Evolutionary conservation across 2,329 filamentous ascomycete species (phyloP), one percentile per base, ranked within the genome.

Genomic region (Cladosporium sp.): DNA sequence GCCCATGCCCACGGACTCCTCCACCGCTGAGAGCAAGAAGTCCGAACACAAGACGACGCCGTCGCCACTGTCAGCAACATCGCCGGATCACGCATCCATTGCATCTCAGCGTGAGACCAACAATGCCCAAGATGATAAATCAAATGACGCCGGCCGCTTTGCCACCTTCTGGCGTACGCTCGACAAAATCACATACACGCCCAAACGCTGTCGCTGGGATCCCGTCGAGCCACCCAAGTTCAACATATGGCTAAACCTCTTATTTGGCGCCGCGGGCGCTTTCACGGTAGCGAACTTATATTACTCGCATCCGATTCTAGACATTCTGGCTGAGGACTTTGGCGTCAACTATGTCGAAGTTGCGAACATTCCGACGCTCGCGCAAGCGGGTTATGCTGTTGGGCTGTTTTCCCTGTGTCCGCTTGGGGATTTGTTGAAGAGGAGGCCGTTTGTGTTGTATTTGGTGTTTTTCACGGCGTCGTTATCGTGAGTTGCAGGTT

Each of bases 261-360:
- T 93, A 1, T 92, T 92, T 67, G 88, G 84, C 1, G 84, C 90
- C 71, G 89, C 85, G 0, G 83, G 79, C 0, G 84, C 88, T 4
- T 88, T 92, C 69, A 91, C 89, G 0, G 91, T 93, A 7, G 91
- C 91, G 21, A 93, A 93, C 70, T 80, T 94, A 3, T 94, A 94
- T 78, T 93, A 94, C 77, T 91, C 86, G 66, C 91, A 93, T 71
- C 90, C 91, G 0, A 91, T 94, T 56, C 80, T 94, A 26, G 92
- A 93, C 73, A 86, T 90, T 59, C 83, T 95, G 48, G 91, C 91
- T 0, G 76, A 82, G 11, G 88, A 90, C 18, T 94, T 95, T 72
- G 73, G 84, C 62, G 88, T 94, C 57, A 84, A 83, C 10, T 89
- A 92, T 72, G 90, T 92, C 71, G 81, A 84, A 63, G 87, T 91